These are phyloP conservation scores for Fusarium coffeatum DNA, from an alignment of 2,329 filamentous ascomycete genomes.

Conservation along the genomic window DNA sequence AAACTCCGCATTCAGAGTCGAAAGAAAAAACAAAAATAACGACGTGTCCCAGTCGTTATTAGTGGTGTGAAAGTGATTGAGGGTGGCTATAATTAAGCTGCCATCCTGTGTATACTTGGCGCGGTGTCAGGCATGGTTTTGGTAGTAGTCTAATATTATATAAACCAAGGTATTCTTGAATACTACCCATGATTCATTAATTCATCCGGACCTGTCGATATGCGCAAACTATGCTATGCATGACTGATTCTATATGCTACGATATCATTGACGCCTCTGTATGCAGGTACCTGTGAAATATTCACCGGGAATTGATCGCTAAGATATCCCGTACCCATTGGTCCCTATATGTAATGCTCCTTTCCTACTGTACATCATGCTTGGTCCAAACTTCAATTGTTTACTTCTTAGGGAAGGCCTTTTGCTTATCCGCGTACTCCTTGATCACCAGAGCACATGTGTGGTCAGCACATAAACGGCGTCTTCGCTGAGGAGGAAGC, in stretches of 20 bases:
- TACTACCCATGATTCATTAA: conserved; percentile 16
- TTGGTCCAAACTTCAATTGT: neutral
- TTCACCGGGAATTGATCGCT: neutral
- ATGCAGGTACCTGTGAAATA: neutral
- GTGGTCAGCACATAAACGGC: conserved; percentile 86
- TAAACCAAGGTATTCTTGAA: conserved; percentile 13
- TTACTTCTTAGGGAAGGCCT: conserved; percentile 62
- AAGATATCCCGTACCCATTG: neutral
- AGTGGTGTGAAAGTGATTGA: conserved; percentile 10
- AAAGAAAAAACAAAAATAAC: neutral
- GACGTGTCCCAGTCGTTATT: neutral
- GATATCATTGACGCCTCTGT: neutral
- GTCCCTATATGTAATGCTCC: neutral
- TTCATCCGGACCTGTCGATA: neutral
- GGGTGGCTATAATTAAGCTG: conserved; percentile 2
- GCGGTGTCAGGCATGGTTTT: neutral
- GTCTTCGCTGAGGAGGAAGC: conserved; percentile 78
- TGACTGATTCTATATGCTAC: neutral
- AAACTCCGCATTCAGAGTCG: conserved; percentile 6
- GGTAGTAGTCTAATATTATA: conserved; percentile 13
- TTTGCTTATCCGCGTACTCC: conserved; percentile 76
- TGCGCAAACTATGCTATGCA: neutral
- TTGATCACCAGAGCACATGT: conserved; percentile 84
- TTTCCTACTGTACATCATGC: conserved; percentile 14
- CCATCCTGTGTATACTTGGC: conserved; percentile 2